A percentile compares a stretch with the other conserved stretches of the same genome.
Evolutionary conservation across 192 early-diverging fungal genomes (phyloP).

Genomic region (Podila clonocystis): DNA sequence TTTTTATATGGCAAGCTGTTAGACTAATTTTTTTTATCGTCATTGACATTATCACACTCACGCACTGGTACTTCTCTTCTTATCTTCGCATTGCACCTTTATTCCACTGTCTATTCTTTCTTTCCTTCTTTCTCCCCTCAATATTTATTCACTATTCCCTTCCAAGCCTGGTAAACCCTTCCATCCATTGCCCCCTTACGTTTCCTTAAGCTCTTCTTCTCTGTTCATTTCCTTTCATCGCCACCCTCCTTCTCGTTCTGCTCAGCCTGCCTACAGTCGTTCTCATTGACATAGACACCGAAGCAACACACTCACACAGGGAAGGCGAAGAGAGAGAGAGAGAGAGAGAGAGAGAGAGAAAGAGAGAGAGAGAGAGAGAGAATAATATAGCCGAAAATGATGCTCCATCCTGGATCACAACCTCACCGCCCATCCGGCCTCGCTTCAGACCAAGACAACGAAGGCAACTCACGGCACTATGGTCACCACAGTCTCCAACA

Average conservation of each 20-base stretch:
- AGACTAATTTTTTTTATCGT: too few species aligned
- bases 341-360: too few species aligned
- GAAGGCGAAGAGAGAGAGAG: too few species aligned
- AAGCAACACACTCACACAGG: neutral
- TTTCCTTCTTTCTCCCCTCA: neutral
- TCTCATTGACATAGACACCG: neutral
- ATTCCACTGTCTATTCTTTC: neutral
- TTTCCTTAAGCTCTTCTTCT: neutral
- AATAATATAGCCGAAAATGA: slow-evolving; percentile 12
- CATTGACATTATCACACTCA: neutral
- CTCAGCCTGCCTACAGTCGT: neutral
- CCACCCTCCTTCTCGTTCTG: neutral
- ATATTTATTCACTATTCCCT: neutral
- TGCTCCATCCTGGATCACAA: slow-evolving; percentile 45
- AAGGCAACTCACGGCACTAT: neutral
- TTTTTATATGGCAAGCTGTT: too few species aligned
- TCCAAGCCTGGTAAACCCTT: neutral
- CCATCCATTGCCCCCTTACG: too few species aligned
- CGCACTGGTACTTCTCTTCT: neutral
- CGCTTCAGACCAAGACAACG: neutral
- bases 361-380: neutral
- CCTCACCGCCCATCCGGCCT: neutral
- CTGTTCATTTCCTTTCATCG: neutral
- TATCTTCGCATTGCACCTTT: too few species aligned
- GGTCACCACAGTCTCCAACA: neutral